Evolutionary conservation across 2,329 filamentous ascomycete genomes (phyloP).

Genomic region (Aspergillus proliferans): DNA sequence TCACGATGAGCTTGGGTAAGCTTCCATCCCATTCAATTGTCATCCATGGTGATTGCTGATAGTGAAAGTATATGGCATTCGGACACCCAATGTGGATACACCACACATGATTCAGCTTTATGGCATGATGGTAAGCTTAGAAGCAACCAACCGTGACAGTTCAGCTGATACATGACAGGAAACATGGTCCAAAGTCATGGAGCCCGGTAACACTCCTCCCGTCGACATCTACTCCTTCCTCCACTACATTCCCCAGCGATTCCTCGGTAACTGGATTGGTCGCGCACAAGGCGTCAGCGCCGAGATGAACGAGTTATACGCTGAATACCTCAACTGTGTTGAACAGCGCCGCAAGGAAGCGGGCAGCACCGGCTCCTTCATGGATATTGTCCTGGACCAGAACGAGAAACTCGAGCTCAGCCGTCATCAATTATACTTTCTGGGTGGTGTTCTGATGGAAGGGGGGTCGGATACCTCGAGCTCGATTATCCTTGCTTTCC

Average conservation of each 20-base stretch:
- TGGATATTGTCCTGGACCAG: constrained; percentile 41
- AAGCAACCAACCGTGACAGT: not conserved
- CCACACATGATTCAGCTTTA: constrained; percentile 36
- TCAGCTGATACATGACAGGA: constrained; percentile 12
- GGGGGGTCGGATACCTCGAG: constrained; percentile 42
- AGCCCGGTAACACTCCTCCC: constrained; percentile 44
- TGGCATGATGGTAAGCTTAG: constrained; percentile 28
- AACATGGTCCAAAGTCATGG: constrained; percentile 39
- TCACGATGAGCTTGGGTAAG: constrained; percentile 35
- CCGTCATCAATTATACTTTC: constrained; percentile 37
- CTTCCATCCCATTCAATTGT: not conserved
- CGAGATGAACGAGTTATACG: constrained; percentile 40
- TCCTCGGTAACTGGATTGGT: constrained; percentile 38
- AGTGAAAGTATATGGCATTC: constrained; percentile 26
- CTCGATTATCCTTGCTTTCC: constrained; percentile 37
- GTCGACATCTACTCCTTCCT: constrained; percentile 44
- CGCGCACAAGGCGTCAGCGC: constrained; percentile 33
- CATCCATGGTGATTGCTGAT: not conserved
- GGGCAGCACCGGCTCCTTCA: constrained; percentile 25
- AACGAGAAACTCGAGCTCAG: constrained; percentile 22
- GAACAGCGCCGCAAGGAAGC: constrained; percentile 25
- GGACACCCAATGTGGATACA: constrained; percentile 26
- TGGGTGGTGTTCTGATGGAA: constrained; percentile 36
- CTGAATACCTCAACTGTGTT: constrained; percentile 29
- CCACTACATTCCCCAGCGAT: constrained; percentile 35